A percentile compares a stretch with the other conserved stretches of the same genome.
phyloP scores from a whole-genome alignment of 1,284 basidiomycete genomes.

The Leccinum pachyderme region DNA sequence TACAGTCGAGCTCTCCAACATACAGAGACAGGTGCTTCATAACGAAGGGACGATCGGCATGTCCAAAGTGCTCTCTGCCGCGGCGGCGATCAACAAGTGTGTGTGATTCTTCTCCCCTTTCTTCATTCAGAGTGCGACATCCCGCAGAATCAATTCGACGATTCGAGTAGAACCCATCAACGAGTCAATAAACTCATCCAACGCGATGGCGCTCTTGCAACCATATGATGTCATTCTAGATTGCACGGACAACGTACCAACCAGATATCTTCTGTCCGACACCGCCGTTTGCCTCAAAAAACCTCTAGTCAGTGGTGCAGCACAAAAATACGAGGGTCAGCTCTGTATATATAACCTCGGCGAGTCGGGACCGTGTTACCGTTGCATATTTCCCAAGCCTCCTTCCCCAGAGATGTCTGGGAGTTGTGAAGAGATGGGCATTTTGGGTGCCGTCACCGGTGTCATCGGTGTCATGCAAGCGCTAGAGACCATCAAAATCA shows the following conservation, averaged over 20 bases:
- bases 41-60: conserved; percentile 78
- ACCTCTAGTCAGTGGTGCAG: conserved; percentile 91
- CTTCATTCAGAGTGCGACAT: not conserved
- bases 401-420: conserved; percentile 63
- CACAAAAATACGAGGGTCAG: conserved; percentile 90
- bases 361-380: conserved; percentile 83
- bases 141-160: conserved; percentile 67
- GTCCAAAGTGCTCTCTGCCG: conserved; percentile 83
- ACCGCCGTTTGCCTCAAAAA: conserved; percentile 71
- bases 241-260: conserved; percentile 93
- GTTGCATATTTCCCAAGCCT: conserved; percentile 87
- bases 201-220: conserved; percentile 59
- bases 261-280: conserved; percentile 94
- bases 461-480: conserved; percentile 92
- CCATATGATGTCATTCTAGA: conserved; percentile 83
- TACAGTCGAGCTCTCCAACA: conserved; percentile 86
- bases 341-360: conserved; percentile 77
- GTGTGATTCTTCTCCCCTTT: conserved; percentile 9
- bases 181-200: conserved; percentile 55
- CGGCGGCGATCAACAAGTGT: conserved; percentile 61
- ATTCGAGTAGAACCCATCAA: conserved; percentile 54
- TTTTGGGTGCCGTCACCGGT: conserved; percentile 89
- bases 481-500: conserved; percentile 82
- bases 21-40: conserved; percentile 93
- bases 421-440: conserved; percentile 88